Percentiles rank a stretch among this genome's conserved stretches.
Conservation (phyloP, 2,329 filamentous ascomycete species). For the Arthrobotrys sphaeroides region DNA sequence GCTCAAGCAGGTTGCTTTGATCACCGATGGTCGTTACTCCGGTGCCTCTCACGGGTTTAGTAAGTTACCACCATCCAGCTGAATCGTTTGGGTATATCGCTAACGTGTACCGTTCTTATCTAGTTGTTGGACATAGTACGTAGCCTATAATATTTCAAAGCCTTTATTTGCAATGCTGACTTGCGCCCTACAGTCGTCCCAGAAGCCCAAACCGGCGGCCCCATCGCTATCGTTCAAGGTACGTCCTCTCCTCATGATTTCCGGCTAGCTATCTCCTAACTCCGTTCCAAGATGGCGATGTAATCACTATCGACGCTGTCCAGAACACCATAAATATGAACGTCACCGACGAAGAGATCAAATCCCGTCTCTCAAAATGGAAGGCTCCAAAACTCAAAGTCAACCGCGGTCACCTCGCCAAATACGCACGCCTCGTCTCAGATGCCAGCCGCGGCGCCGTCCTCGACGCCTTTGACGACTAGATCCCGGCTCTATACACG, state of each 20-base stretch:
- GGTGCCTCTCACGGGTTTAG: conserved; percentile 80
- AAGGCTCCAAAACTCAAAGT: conserved; percentile 75
- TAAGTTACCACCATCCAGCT: conserved; percentile 11
- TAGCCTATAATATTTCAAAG: background rate
- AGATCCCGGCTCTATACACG: background rate
- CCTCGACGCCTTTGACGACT: conserved; percentile 50
- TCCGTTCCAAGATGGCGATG: conserved; percentile 71
- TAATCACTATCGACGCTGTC: conserved; percentile 85
- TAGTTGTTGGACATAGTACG: conserved; percentile 51
- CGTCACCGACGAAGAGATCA: conserved; percentile 76
- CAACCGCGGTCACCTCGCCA: conserved; percentile 83
- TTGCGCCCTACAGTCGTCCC: conserved; percentile 67
- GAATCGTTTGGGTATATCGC: background rate
- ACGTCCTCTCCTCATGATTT: background rate
- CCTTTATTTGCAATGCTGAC: background rate
- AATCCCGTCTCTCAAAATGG: conserved; percentile 72
- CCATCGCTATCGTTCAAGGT: conserved; percentile 77
- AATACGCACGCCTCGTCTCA: conserved; percentile 86
- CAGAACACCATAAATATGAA: conserved; percentile 77
- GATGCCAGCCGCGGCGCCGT: conserved; percentile 81
- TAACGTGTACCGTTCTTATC: background rate
- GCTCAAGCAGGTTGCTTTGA: conserved; percentile 78
- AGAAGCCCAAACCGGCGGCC: conserved; percentile 87
- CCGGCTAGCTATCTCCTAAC: background rate
- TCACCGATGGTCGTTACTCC: conserved; percentile 90